Evolutionary conservation across 345 rosid genomes (phyloP).

Genomic region (Sonneratia caseolaris): DNA sequence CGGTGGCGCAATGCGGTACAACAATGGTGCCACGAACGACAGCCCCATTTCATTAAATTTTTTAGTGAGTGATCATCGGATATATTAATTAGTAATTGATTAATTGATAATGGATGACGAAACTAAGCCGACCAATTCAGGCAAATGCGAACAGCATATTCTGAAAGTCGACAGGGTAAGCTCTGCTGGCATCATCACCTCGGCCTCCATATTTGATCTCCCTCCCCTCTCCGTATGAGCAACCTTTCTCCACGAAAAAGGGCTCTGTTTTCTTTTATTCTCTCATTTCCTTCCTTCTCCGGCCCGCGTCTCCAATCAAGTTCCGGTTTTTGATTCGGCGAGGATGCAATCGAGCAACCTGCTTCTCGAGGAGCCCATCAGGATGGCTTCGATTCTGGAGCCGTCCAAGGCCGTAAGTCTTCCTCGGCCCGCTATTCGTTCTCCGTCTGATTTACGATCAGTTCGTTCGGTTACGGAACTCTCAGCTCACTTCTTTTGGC

Average conservation of each 20-base stretch:
- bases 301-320: not conserved
- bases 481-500: not conserved
- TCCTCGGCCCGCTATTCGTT: not conserved
- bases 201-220: not conserved
- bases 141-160: not conserved
- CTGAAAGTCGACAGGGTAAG: not conserved
- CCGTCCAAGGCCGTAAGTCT: constrained; percentile 70
- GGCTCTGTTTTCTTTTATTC: not conserved
- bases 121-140: not conserved
- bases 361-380: constrained; percentile 95
- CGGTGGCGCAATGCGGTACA: too few species aligned
- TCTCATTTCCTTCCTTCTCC: not conserved
- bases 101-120: not conserved
- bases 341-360: constrained; percentile 90
- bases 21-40: too few species aligned
- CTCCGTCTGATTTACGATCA: not conserved
- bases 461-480: not conserved
- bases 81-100: not conserved
- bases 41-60: too few species aligned
- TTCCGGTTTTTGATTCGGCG: not conserved
- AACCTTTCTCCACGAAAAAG: not conserved
- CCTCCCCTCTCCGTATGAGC: not conserved
- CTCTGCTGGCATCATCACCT: not conserved
- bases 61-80: too few species aligned
- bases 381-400: constrained; percentile 98